phyloP scores from a whole-genome alignment of 768 basidiomycete species.

The Termitomyces sp. region DNA sequence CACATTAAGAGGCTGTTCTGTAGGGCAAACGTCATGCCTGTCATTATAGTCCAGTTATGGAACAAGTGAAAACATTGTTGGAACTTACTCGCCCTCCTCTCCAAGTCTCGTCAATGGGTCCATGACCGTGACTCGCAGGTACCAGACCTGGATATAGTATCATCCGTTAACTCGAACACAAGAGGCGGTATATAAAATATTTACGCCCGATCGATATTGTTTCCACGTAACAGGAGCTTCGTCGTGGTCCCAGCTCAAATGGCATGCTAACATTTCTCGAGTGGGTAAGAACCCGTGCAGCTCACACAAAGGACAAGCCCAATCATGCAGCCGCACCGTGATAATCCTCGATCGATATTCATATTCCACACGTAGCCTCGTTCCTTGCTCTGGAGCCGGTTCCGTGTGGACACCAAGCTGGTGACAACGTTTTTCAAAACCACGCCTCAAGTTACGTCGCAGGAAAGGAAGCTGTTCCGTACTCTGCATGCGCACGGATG shows the following conservation, averaged over 20 bases:
- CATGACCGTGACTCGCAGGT: constrained; percentile 2
- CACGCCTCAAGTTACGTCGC: constrained; percentile 40
- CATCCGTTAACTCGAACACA: background rate
- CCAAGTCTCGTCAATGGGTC: background rate
- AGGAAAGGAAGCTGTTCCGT: constrained; percentile 50
- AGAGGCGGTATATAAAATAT: background rate
- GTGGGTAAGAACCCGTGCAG: constrained; percentile 37
- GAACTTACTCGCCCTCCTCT: background rate
- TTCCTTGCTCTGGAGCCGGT: constrained; percentile 10
- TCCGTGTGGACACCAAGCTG: constrained; percentile 27
- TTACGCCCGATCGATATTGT: constrained; percentile 15
- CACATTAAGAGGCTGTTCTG: background rate
- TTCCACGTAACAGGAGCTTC: constrained; percentile 35
- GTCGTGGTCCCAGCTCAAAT: constrained; percentile 45
- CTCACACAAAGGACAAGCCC: constrained; percentile 53
- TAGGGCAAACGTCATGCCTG: background rate
- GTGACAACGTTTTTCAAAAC: constrained; percentile 42
- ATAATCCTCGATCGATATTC: constrained; percentile 19
- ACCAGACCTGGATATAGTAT: constrained; percentile 5
- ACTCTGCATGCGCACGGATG: constrained; percentile 30
- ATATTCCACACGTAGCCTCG: constrained; percentile 8
- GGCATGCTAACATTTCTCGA: constrained; percentile 37
- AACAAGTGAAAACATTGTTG: background rate
- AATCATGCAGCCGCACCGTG: constrained; percentile 25
- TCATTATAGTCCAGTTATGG: background rate